These are phyloP conservation scores for Eutrema salsugineum DNA, from an alignment of 441 rosid genomes.

Conservation along the genomic window DNA sequence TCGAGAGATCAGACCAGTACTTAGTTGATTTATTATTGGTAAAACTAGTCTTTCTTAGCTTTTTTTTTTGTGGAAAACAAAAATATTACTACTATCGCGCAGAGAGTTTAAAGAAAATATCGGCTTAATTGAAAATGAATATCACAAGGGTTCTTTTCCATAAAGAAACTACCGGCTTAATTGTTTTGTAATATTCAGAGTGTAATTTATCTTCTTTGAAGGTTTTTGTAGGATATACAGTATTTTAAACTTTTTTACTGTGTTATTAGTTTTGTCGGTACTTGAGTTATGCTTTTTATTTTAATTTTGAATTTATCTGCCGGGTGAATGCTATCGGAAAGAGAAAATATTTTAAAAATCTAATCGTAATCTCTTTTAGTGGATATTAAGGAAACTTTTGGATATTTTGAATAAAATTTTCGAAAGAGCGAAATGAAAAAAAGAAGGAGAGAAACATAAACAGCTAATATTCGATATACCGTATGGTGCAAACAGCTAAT, in stretches of 20 bases:
- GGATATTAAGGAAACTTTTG: background rate
- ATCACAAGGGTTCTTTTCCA: background rate
- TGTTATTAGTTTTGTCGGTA: background rate
- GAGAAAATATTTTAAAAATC: background rate
- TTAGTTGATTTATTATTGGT: conserved; percentile 33
- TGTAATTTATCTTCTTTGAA: background rate
- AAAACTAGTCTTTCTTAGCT: background rate
- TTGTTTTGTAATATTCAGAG: conserved; percentile 3
- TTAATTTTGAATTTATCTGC: background rate
- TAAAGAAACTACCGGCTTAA: no score
- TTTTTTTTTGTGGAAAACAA: background rate
- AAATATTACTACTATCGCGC: background rate
- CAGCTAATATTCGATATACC: conserved; percentile 25
- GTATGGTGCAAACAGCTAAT: conserved; percentile 26
- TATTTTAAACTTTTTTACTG: background rate
- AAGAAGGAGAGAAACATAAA: background rate
- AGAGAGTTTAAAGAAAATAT: background rate
- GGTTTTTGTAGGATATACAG: background rate
- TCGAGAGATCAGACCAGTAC: conserved; percentile 61
- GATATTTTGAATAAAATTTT: background rate
- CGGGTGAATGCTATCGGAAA: background rate
- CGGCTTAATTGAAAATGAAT: conserved; percentile 19
- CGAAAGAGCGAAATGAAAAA: background rate
- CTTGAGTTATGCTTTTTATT: background rate
- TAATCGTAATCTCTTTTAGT: background rate